phyloP scores from a whole-genome alignment of 2,329 filamentous ascomycete species.

The Aspergillus aculeatus region DNA sequence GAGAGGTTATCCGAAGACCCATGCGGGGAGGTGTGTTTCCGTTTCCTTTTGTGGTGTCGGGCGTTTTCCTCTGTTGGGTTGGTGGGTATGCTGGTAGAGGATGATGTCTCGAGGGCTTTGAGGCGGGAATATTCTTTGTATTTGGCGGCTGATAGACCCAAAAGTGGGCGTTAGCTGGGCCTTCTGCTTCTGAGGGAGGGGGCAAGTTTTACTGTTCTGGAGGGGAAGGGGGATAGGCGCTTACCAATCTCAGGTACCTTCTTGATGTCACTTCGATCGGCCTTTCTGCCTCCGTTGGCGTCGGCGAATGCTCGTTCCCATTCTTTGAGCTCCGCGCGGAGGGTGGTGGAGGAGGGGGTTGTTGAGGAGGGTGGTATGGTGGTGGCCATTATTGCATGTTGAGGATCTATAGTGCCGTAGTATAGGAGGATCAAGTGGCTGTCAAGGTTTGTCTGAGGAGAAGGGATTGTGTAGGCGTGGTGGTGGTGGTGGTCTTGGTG shows the following conservation, averaged over 20 bases:
- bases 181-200: too few relatives aligned
- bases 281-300: constrained; percentile 45
- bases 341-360: constrained; percentile 24
- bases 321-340: constrained; percentile 48
- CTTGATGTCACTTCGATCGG: constrained; percentile 50
- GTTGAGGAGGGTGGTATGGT: not conserved
- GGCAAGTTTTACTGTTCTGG: too few relatives aligned
- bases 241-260: constrained; percentile 45
- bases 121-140: constrained; percentile 50
- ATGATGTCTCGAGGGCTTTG: constrained; percentile 32
- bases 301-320: constrained; percentile 49
- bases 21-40: constrained; percentile 33
- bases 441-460: not conserved
- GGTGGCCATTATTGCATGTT: constrained; percentile 31
- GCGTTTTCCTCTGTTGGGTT: constrained; percentile 15
- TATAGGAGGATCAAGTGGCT: too few relatives aligned
- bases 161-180: not conserved
- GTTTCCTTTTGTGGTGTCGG: constrained; percentile 25
- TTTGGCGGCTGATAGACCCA: constrained; percentile 39
- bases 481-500: not conserved
- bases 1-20: constrained; percentile 17
- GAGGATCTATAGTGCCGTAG: not conserved
- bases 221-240: too few relatives aligned
- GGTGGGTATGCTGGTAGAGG: too few relatives aligned
- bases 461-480: not conserved